A percentile compares a stretch with the other conserved stretches of the same genome.
Conservation (phyloP, 1,284 basidiomycete genomes). For the Naganishia liquefaciens region DNA sequence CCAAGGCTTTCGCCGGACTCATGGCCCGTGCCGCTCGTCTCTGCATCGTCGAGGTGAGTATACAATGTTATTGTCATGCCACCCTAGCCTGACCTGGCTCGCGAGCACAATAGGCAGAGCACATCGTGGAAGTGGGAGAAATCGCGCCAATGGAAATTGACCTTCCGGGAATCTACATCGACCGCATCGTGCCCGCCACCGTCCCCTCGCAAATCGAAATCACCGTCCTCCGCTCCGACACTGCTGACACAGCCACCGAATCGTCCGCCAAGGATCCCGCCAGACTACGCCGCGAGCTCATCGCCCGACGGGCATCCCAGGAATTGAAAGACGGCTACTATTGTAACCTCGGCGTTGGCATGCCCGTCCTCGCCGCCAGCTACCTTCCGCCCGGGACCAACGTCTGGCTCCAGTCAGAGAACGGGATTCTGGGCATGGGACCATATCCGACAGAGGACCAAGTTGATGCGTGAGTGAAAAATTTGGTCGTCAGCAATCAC, state of each 20-base stretch:
- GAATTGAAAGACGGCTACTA: constrained; percentile 90
- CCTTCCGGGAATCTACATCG: constrained; percentile 83
- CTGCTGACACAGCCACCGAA: constrained; percentile 26
- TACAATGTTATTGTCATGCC: background rate
- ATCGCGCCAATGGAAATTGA: constrained; percentile 79
- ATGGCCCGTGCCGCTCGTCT: constrained; percentile 88
- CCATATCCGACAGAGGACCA: constrained; percentile 84
- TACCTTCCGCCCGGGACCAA: constrained; percentile 74
- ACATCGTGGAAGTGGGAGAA: constrained; percentile 84
- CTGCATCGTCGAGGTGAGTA: constrained; percentile 79
- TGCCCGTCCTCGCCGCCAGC: constrained; percentile 90
- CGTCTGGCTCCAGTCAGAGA: constrained; percentile 93
- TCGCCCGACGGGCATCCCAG: constrained; percentile 74
- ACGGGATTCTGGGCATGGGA: constrained; percentile 92
- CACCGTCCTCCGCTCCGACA: constrained; percentile 57
- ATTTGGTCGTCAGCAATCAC: background rate
- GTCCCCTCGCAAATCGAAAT: constrained; percentile 78
- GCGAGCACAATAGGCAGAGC: constrained; percentile 84
- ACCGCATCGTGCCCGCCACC: constrained; percentile 78
- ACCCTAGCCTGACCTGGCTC: background rate
- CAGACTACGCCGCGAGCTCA: constrained; percentile 62
- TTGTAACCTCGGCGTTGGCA: constrained; percentile 72
- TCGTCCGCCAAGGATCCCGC: constrained; percentile 52
- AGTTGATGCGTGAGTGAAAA: constrained; percentile 76
- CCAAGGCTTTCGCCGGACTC: constrained; percentile 81